Conservation (phyloP, 2,329 filamentous ascomycete genomes). For the Neobulgaria alba region DNA sequence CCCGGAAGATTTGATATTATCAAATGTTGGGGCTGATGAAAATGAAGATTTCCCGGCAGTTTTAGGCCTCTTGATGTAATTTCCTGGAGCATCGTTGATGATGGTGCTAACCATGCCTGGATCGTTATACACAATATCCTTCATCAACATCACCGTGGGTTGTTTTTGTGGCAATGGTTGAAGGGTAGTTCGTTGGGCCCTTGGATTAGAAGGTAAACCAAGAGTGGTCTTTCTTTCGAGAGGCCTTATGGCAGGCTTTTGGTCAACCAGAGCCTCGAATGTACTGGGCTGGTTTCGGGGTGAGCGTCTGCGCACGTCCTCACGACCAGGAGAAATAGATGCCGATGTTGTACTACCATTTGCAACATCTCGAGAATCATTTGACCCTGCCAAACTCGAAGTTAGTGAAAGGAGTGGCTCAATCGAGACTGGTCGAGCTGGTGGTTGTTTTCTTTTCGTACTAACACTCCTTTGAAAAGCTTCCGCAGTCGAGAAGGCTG, state of each 20-base stretch:
- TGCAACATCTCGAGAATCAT: constrained; percentile 9
- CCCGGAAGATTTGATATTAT: constrained; percentile 12
- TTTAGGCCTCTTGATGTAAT: constrained; percentile 19
- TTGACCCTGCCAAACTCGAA: background rate
- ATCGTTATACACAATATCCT: constrained; percentile 47
- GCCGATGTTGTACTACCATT: constrained; percentile 26
- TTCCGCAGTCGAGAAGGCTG: constrained; percentile 14
- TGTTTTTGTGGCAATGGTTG: constrained; percentile 24
- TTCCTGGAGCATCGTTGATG: constrained; percentile 36
- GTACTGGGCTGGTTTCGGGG: constrained; percentile 8
- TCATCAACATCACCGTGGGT: constrained; percentile 47
- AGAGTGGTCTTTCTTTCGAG: constrained; percentile 19
- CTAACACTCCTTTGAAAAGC: constrained; percentile 13
- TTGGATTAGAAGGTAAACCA: constrained; percentile 23
- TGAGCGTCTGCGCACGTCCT: constrained; percentile 27
- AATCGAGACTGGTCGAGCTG: constrained; percentile 7
- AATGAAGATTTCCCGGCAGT: constrained; percentile 6
- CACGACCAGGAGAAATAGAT: constrained; percentile 23
- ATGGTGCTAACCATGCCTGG: constrained; percentile 41
- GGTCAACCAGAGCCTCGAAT: constrained; percentile 3
- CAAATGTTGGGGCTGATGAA: background rate
- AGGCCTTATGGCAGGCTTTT: constrained; percentile 9
- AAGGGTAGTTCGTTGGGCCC: constrained; percentile 10
- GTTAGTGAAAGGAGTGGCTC: constrained; percentile 11
- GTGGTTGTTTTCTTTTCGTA: constrained; percentile 12